These are phyloP conservation scores for Gaultheria prostrata DNA, from an alignment of 148 eudicot species.

Conservation along the genomic window DNA sequence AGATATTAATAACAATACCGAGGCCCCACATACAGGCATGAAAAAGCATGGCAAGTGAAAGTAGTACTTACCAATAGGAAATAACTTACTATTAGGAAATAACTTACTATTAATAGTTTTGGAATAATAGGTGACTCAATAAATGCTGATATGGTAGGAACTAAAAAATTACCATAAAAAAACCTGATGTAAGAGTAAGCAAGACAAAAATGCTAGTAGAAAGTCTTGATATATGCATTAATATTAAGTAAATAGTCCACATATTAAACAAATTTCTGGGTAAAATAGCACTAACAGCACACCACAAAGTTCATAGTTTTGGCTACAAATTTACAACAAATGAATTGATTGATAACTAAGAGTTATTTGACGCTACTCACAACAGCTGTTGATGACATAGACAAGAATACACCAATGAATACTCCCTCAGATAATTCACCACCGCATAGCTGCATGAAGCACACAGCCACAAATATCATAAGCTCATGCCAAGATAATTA, in stretches of 20 bases:
- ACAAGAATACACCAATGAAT: conserved; percentile 55
- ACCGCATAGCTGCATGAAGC: conserved; percentile 57
- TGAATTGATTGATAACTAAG: neutral
- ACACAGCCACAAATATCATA: conserved; percentile 18
- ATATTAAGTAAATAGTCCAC: neutral
- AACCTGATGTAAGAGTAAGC: neutral
- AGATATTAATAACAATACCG: neutral
- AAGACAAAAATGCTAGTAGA: neutral
- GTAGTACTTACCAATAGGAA: neutral
- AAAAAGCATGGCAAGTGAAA: neutral
- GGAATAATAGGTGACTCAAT: neutral
- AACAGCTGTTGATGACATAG: conserved; percentile 71
- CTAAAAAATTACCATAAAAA: neutral
- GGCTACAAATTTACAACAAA: neutral
- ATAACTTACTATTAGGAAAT: neutral
- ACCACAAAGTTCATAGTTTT: neutral
- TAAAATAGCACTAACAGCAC: neutral
- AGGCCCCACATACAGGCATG: neutral
- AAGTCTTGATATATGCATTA: neutral
- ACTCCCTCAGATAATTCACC: conserved; percentile 55
- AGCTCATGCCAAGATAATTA: conserved; percentile 2
- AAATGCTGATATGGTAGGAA: neutral
- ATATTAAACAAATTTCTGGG: neutral
- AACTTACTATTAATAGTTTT: neutral
- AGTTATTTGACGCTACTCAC: conserved; percentile 23